Conservation (phyloP, 148 eudicot species). For the Vaccinium macrocarpon region DNA sequence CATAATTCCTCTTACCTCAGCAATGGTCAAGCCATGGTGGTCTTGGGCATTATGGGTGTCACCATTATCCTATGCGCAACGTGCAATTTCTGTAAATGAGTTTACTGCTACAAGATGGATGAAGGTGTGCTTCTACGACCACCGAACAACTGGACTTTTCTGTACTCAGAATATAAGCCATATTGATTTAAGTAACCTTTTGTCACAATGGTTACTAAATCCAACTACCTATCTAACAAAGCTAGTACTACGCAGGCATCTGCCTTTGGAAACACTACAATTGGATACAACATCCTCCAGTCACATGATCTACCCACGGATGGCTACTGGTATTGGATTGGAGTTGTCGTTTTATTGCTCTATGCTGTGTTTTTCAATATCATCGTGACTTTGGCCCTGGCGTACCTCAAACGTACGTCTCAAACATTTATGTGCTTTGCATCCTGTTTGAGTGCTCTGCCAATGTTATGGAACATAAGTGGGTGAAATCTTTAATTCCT, state of each 20-base stretch:
- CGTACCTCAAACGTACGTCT: constrained; percentile 66
- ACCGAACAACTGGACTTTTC: not conserved
- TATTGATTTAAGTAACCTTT: not conserved
- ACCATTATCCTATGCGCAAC: constrained; percentile 76
- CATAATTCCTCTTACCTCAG: constrained; percentile 36
- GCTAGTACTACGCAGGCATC: constrained; percentile 38
- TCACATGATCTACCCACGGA: constrained; percentile 46
- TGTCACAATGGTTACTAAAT: not conserved
- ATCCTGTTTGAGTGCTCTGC: not conserved
- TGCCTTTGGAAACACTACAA: constrained; percentile 41
- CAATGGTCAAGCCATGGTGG: constrained; percentile 84
- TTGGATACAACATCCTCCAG: constrained; percentile 50
- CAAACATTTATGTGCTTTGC: not conserved
- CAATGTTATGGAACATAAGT: not conserved
- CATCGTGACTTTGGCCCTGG: constrained; percentile 53
- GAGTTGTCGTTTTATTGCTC: constrained; percentile 56
- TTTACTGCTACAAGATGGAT: constrained; percentile 79
- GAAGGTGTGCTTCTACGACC: constrained; percentile 40
- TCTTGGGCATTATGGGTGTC: constrained; percentile 89
- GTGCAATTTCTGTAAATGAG: constrained; percentile 79
- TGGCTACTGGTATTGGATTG: constrained; percentile 76
- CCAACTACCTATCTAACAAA: not conserved
- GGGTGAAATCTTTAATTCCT: not conserved
- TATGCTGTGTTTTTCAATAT: constrained; percentile 65
- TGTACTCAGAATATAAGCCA: not conserved